phyloP scores from a whole-genome alignment of 1,284 basidiomycete genomes.

The Anthracocystis walkeri region DNA sequence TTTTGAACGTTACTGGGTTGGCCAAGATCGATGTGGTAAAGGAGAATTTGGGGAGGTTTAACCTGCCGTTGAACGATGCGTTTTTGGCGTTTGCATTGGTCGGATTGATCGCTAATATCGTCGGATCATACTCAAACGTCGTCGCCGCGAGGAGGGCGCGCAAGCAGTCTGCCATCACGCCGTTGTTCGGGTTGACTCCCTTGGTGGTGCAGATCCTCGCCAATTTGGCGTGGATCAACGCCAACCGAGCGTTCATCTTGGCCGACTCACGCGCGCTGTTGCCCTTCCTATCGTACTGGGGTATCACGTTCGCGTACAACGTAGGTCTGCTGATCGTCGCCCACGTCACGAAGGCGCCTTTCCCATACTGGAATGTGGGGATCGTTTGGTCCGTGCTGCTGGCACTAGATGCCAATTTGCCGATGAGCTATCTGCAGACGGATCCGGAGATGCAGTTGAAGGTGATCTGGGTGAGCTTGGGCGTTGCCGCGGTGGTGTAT shows the following conservation, averaged over 20 bases:
- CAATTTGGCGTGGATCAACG: conserved; percentile 82
- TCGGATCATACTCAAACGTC: conserved; percentile 72
- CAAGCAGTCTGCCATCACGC: conserved; percentile 71
- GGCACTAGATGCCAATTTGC: conserved; percentile 77
- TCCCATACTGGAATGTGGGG: conserved; percentile 88
- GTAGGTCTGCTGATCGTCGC: conserved; percentile 93
- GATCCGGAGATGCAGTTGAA: conserved; percentile 74
- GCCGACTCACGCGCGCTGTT: conserved; percentile 74
- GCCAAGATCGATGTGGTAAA: conserved; percentile 71
- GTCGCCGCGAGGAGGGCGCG: conserved; percentile 34
- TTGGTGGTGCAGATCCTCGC: conserved; percentile 79
- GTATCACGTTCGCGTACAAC: conserved; percentile 79
- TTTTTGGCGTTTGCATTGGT: conserved; percentile 86
- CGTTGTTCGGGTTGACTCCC: conserved; percentile 82
- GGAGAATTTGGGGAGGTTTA: conserved; percentile 72
- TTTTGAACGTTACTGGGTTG: conserved; percentile 77
- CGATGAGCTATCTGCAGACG: conserved; percentile 77
- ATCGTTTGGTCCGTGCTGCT: conserved; percentile 85
- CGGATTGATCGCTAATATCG: conserved; percentile 84
- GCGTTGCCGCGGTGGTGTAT: conserved; percentile 79
- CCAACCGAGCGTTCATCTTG: conserved; percentile 64
- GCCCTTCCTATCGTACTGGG: conserved; percentile 91
- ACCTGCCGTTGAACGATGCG: conserved; percentile 83
- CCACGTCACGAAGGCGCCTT: conserved; percentile 85
- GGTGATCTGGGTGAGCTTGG: conserved; percentile 79